These are phyloP conservation scores for Wallacemonas sp. DNA, from an alignment of 208 protist species.

Conservation along the genomic window DNA sequence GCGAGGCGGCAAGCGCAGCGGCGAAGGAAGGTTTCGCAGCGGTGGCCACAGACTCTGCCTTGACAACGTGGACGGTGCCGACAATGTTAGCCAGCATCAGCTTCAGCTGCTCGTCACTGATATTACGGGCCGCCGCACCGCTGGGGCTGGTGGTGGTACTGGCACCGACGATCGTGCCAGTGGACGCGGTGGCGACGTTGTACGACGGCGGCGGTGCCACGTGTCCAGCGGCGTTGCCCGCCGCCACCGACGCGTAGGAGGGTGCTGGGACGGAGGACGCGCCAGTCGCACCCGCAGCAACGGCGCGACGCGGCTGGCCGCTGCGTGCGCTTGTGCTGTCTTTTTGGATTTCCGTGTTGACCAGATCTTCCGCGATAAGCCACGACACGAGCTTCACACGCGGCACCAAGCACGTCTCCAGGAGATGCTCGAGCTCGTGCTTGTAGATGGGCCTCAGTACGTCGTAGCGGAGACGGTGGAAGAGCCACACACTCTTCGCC, in stretches of 20 bases:
- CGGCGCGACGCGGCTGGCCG: not conserved
- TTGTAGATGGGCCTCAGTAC: slow-evolving; percentile 71
- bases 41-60: not conserved
- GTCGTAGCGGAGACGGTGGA: slow-evolving; percentile 72
- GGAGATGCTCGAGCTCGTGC: slow-evolving; percentile 58
- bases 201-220: slow-evolving; percentile 8
- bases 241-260: slow-evolving; percentile 10
- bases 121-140: not conserved
- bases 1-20: not conserved
- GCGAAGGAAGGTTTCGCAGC: not conserved
- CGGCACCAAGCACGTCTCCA: slow-evolving; percentile 65
- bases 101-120: slow-evolving; percentile 14
- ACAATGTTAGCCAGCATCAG: slow-evolving; percentile 62
- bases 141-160: not conserved
- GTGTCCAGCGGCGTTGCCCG: not conserved
- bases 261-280: slow-evolving; percentile 17
- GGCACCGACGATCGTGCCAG: not conserved
- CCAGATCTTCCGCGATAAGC: slow-evolving; percentile 55
- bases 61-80: slow-evolving; percentile 62
- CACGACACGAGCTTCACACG: slow-evolving; percentile 65
- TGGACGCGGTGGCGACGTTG: slow-evolving; percentile 3
- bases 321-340: slow-evolving; percentile 1
- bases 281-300: not conserved
- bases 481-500: slow-evolving; percentile 36
- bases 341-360: slow-evolving; percentile 28